Evolutionary conservation across 192 early-diverging fungal genomes (phyloP).

Genomic region (Chytriomyces confervae): DNA sequence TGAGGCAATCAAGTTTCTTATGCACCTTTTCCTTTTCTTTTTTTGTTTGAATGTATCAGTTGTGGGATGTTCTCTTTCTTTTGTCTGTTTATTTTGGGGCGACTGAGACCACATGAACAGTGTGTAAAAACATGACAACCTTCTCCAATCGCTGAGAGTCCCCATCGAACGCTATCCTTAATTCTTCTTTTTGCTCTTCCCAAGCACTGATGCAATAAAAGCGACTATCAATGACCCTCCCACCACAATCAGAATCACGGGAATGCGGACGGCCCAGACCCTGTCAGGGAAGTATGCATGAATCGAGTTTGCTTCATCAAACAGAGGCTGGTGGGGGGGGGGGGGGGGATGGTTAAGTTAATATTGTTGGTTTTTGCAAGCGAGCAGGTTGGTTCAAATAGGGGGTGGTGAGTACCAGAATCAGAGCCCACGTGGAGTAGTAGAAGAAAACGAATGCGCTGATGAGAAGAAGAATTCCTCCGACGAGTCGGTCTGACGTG

Average conservation of each 20-base stretch:
- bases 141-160: not conserved
- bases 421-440: slow-evolving; percentile 88
- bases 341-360: not conserved
- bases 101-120: too few species aligned
- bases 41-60: too few species aligned
- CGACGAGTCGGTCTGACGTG: slow-evolving; percentile 77
- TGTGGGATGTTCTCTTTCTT: too few species aligned
- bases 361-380: not conserved
- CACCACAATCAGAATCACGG: slow-evolving; percentile 79
- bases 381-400: not conserved
- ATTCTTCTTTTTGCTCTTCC: slow-evolving; percentile 76
- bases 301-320: slow-evolving; percentile 75
- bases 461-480: slow-evolving; percentile 71
- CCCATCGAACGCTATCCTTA: slow-evolving; percentile 20
- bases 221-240: slow-evolving; percentile 76
- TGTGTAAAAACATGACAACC: not conserved
- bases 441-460: slow-evolving; percentile 81
- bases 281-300: slow-evolving; percentile 80
- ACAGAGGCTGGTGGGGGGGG: slow-evolving; percentile 72
- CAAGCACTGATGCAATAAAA: slow-evolving; percentile 86
- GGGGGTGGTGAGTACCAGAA: slow-evolving; percentile 66
- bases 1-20: too few species aligned
- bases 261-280: slow-evolving; percentile 86
- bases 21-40: too few species aligned
- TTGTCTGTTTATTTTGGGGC: too few species aligned